Evolutionary conservation across 2,329 filamentous ascomycete genomes (phyloP).

Genomic region (Myriosclerotinia curreyana): DNA sequence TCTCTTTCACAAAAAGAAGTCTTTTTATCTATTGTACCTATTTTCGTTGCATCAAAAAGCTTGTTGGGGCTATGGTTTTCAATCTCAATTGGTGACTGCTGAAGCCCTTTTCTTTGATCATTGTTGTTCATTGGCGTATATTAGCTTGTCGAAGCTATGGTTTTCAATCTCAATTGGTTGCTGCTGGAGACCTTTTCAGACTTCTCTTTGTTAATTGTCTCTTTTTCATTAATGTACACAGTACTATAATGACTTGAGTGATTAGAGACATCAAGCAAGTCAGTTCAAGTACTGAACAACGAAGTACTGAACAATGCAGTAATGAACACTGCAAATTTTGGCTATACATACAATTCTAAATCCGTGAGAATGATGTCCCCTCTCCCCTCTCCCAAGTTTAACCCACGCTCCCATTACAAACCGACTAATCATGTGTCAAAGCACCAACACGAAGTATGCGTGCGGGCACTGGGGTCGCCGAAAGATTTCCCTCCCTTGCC

Average conservation of each 20-base stretch:
- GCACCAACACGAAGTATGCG: neutral
- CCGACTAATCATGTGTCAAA: neutral
- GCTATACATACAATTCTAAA: neutral
- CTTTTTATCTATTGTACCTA: neutral
- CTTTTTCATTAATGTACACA: neutral
- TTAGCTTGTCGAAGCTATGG: no score
- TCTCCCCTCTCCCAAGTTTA: neutral
- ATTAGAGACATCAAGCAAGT: no score
- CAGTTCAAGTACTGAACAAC: neutral
- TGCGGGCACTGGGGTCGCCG: neutral
- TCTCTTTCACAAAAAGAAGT: neutral
- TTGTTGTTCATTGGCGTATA: neutral
- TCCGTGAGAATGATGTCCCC: neutral
- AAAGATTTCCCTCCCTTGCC: neutral
- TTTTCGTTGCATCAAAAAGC: no score
- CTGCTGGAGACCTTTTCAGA: no score
- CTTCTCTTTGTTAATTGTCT: neutral
- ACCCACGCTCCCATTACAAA: neutral
- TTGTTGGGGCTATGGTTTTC: no score
- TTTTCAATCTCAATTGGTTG: neutral
- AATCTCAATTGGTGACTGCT: neutral
- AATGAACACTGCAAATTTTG: neutral
- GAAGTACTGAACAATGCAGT: neutral
- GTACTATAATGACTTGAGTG: neutral
- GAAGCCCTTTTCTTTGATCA: neutral